Base-by-base conservation (phyloP, 2,329 filamentous ascomycete genomes). In the Xylaria multiplex region DNA sequence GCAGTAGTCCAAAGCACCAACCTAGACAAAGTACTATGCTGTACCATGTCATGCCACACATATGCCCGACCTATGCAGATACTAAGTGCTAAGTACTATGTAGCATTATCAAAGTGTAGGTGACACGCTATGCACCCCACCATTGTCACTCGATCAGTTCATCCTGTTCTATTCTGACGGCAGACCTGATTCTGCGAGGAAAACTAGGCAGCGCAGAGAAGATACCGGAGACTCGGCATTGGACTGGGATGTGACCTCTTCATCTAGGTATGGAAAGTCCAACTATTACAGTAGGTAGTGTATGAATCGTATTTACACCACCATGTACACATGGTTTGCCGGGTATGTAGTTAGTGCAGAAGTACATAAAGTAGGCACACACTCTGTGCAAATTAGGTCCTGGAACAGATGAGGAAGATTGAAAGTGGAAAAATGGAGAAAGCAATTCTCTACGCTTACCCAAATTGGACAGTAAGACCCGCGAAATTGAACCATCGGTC, bases 141-240 rank as follows among this genome's bases (percentile, higher is more conserved):
- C 52, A 62, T 61, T 54, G 65, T 59, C 58, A 64, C 55, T 64
- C 56, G 45, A 64, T 58, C 57, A 66, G 64, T 50, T 55, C 60
- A 61, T 59, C 49, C 43, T 59, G 42, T 40, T 46, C 63, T 52
- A 35, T 53, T 59, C 55, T 56, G 49, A 50, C 37, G 32, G 27
- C 59, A 48, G 45, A 42, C 43, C 27, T 59, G 50, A 30, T 53
- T 56, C 22, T 60, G 55, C 52, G 24, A 43, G 46, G n/a, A 16
- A 57, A 61, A 60, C 46, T n/a, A 60, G 52, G 11, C 40, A 27
- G 22, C 19, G 52, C 52, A 43, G 37, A 43, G 35, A 43, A 63
- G 27, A 8, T 59, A 49, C 32, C 22, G 37, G 32, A 52, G 8
- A n/a, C n/a, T 40, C 42, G 45, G 43, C 52, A 45, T 55, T 54